Conservation (phyloP, 768 basidiomycete species). For the Serendipita sp. region DNA sequence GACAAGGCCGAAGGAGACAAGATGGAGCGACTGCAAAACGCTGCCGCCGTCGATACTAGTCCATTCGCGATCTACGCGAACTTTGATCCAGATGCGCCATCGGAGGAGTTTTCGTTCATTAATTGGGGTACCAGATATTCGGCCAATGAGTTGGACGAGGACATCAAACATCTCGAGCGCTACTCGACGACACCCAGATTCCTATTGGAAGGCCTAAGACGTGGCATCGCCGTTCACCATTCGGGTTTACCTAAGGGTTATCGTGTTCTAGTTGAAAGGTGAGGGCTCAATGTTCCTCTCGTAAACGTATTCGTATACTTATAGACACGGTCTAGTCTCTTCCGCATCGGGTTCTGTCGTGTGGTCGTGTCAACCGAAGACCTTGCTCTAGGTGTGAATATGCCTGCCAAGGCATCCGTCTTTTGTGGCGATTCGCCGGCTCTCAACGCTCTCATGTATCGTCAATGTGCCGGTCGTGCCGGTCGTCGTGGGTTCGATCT, state of each 20-base stretch:
- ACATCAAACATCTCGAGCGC: constrained; percentile 26
- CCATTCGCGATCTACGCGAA: constrained; percentile 15
- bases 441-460: constrained; percentile 49
- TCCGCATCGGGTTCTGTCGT: constrained; percentile 44
- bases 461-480: constrained; percentile 60
- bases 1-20: constrained; percentile 22
- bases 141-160: constrained; percentile 32
- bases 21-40: constrained; percentile 18
- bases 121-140: constrained; percentile 29
- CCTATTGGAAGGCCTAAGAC: constrained; percentile 32
- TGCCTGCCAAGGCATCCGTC: constrained; percentile 48
- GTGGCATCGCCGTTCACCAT: constrained; percentile 59
- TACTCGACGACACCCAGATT: constrained; percentile 25
- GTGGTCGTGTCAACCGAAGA: constrained; percentile 58
- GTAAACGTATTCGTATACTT: neutral
- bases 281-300: neutral
- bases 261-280: constrained; percentile 43
- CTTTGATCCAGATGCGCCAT: constrained; percentile 45
- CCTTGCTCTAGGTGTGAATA: constrained; percentile 60
- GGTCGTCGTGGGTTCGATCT: constrained; percentile 58
- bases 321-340: constrained; percentile 26
- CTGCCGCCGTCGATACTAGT: constrained; percentile 10
- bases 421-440: constrained; percentile 49
- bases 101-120: constrained; percentile 45
- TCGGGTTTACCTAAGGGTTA: constrained; percentile 52